Evolutionary conservation across 495 filamentous ascomycete genomes (phyloP), one percentile per base, ranked within the genome.

Genomic region (Letharia columbiana): DNA sequence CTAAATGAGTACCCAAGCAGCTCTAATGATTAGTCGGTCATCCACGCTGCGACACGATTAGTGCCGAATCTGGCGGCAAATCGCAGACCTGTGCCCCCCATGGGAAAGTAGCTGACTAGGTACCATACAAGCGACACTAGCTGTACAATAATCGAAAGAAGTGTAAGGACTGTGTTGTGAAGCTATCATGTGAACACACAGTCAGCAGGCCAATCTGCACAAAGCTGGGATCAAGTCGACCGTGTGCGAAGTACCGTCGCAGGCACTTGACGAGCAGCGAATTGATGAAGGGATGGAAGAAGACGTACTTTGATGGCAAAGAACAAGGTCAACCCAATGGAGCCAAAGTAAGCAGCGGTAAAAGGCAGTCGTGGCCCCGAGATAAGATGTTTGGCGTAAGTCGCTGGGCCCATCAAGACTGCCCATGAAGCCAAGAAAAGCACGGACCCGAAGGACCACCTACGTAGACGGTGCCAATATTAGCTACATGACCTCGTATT

Each of bases 291-390:
- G 31, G 17, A 60, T 40, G 47, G 41, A n/a, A 49, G 57, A 65
- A 33, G 56, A 90, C 91, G 83, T 85, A 97, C 94, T 64, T 89
- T 89, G 68, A 96, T 80, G 23, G 92, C 87, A 77, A 96, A 97
- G 76, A 91, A 96, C 44, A 98, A 79, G 7, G 94, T 97, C 72
- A 97, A 75, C 3, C 78, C 87, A 69, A 98, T 96, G 50, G 90
- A 95, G 50, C 93, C 94, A 80, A 98, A 97, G 81, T 98, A 98
- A 39, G 91, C 90, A 60, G 91, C 91, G 28, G 94, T 97, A 74
- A 98, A 98, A 15, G 95, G 94, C 61, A 98, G 77, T 67, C 94
- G 85, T 66, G 91, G 81, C 63, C 85, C 86, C 61, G 95, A 98
- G 70, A 91, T 77, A 72, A 98, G 83, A 76, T 98, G 94, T 71